Conservation (phyloP, 106 monocot genomes). For the Dioscorea alata region DNA sequence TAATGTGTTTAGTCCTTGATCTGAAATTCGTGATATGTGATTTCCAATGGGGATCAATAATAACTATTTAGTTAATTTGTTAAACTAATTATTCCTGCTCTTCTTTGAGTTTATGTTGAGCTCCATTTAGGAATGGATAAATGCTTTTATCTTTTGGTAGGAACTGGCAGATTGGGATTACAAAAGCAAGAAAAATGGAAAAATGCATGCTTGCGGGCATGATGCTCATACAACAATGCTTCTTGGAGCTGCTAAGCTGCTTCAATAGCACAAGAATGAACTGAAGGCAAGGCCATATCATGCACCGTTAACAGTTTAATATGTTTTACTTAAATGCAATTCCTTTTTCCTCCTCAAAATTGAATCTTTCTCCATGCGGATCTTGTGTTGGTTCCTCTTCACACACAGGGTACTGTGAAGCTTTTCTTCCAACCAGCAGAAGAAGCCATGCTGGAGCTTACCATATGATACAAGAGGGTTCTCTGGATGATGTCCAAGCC, state of each 20-base stretch:
- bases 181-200: slow-evolving; percentile 72
- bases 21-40: no score
- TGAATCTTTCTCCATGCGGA: no score
- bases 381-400: not conserved
- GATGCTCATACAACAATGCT: slow-evolving; percentile 94
- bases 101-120: no score
- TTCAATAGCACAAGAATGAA: slow-evolving; percentile 48
- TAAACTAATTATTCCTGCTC: not conserved
- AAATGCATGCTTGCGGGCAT: slow-evolving; percentile 97
- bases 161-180: slow-evolving; percentile 79
- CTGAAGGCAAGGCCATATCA: slow-evolving; percentile 35
- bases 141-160: slow-evolving; percentile 20
- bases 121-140: not conserved
- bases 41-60: no score
- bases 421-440: slow-evolving; percentile 76
- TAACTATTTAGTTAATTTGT: not conserved
- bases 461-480: slow-evolving; percentile 48
- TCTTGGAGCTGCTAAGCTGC: slow-evolving; percentile 81
- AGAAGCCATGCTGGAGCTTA: slow-evolving; percentile 50
- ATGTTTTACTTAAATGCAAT: no score
- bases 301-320: not conserved
- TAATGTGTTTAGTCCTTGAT: no score
- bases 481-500: slow-evolving; percentile 30
- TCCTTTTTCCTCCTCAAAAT: no score
- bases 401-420: slow-evolving; percentile 44